phyloP scores from a whole-genome alignment of 2,329 filamentous ascomycete species.

The Monilinia fructigena region DNA sequence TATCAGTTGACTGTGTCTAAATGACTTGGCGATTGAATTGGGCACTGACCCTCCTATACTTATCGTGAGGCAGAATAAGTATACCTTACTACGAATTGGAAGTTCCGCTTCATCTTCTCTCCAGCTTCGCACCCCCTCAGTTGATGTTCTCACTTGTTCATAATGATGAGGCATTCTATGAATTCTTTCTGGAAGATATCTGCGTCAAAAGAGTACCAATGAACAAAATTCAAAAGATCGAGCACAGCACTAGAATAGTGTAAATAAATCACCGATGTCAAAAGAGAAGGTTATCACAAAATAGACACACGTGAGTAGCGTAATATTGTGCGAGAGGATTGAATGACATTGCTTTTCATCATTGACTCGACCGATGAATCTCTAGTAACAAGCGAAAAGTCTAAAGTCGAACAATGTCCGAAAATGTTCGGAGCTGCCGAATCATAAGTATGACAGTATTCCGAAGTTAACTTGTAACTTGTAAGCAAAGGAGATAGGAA shows the following conservation, averaged over 20 bases:
- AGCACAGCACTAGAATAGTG: background rate
- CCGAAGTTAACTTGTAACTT: background rate
- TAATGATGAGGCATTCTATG: slow-evolving; percentile 7
- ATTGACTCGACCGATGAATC: too few species aligned
- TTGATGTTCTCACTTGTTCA: background rate
- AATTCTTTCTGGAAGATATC: background rate
- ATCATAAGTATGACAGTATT: background rate
- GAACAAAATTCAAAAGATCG: background rate
- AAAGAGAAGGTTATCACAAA: background rate
- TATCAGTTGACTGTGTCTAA: background rate
- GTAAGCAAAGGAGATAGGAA: too few species aligned
- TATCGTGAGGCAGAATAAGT: slow-evolving; percentile 1
- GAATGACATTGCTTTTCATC: too few species aligned
- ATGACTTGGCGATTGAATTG: too few species aligned
- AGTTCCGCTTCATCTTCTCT: slow-evolving; percentile 1
- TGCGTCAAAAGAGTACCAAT: background rate
- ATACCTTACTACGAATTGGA: slow-evolving; percentile 4
- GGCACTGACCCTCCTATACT: slow-evolving; percentile 3
- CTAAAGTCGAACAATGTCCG: background rate
- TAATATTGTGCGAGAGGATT: background rate
- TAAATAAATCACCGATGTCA: background rate
- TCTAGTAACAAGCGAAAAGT: too few species aligned
- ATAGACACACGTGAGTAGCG: background rate
- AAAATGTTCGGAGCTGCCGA: background rate
- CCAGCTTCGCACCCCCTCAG: background rate